Base-by-base conservation (phyloP, 345 rosid species). In the Raphanus raphanistrum region DNA sequence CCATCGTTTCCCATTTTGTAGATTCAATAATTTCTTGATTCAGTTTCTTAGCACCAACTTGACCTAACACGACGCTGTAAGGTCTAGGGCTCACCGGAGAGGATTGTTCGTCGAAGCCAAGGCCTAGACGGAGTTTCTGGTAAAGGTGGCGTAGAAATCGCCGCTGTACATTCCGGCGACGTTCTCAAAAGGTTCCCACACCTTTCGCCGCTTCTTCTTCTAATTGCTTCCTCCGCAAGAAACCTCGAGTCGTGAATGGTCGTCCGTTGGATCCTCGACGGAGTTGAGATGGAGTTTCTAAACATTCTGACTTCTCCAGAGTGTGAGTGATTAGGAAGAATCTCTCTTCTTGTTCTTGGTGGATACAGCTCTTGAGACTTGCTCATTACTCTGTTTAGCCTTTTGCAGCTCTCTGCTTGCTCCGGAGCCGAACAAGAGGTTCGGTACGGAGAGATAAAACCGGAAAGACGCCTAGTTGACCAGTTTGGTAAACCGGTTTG, bases 1-100 rank as follows among this genome's bases (percentile, higher is more conserved):
- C 98, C 45, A 95, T 95, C n/a, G 90, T 92, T 84, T 95, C 99
- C 99, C 99, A 95, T 84, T 87, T 95, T 76, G 92, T 66, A 55
- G 73, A 74, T 3, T 82, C 79, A 55, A 86, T 50, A 55, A 82
- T 28, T 58, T 78, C 64, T 83, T 83, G 72, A 66, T 83, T 82
- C 75, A 28, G 82, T 85, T 82, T 84, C 79, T 68, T 74, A 5
- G 54, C 4, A 62, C 70, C 72, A 29, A 6, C 38, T 41, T 85
- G 82, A 72, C 80, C 54, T 31, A 76, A 81, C 38, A 35, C 76
- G 63, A 75, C 63, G 8, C 83, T 76, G 72, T 71, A 76, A 0
- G 84, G 80, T 69, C 81, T 79, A 10, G 84, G 77, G 60, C 52
- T 87, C 25, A 61, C 82, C 2, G 90, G 81, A 7, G 55, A 96